Evolutionary conservation across 129 eudicot species (phyloP).

Genomic region (Pulicaria dysenterica): DNA sequence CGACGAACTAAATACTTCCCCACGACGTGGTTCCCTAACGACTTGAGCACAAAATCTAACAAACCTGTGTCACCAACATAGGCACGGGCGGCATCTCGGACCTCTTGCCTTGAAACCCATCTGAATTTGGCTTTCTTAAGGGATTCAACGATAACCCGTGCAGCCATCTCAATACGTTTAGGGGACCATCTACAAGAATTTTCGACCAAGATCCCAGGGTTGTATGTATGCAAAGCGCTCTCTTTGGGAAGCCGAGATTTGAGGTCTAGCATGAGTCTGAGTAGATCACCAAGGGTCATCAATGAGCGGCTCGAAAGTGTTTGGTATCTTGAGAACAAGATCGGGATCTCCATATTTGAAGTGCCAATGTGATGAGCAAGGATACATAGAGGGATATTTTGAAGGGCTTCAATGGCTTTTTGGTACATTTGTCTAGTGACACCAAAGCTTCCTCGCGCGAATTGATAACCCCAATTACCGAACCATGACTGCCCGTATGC

Average conservation of each 20-base stretch:
- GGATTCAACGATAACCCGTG: constrained; percentile 82
- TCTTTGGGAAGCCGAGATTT: constrained; percentile 61
- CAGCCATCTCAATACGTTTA: constrained; percentile 97
- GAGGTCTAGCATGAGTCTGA: constrained; percentile 82
- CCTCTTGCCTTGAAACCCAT: constrained; percentile 97
- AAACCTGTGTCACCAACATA: constrained; percentile 95
- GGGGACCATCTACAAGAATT: constrained; percentile 92
- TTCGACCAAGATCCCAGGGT: constrained; percentile 66
- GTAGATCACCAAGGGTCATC: constrained; percentile 64
- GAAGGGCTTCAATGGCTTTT: constrained; percentile 74
- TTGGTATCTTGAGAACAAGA: constrained; percentile 69
- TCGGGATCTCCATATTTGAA: constrained; percentile 51
- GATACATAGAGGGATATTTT: constrained; percentile 63
- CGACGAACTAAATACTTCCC: constrained; percentile 89
- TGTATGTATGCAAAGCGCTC: constrained; percentile 41
- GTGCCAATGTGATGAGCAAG: constrained; percentile 58
- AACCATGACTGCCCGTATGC: constrained; percentile 91
- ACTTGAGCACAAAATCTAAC: constrained; percentile 90
- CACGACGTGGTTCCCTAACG: constrained; percentile 86
- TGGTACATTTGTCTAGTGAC: constrained; percentile 67
- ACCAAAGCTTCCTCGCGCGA: constrained; percentile 88
- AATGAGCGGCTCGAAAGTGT: constrained; percentile 69
- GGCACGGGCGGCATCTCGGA: constrained; percentile 90
- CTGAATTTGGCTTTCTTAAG: constrained; percentile 69
- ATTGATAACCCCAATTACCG: constrained; percentile 83